These are phyloP conservation scores for Meripilus lineatus DNA, from an alignment of 1,284 basidiomycete genomes.

Conservation along the genomic window DNA sequence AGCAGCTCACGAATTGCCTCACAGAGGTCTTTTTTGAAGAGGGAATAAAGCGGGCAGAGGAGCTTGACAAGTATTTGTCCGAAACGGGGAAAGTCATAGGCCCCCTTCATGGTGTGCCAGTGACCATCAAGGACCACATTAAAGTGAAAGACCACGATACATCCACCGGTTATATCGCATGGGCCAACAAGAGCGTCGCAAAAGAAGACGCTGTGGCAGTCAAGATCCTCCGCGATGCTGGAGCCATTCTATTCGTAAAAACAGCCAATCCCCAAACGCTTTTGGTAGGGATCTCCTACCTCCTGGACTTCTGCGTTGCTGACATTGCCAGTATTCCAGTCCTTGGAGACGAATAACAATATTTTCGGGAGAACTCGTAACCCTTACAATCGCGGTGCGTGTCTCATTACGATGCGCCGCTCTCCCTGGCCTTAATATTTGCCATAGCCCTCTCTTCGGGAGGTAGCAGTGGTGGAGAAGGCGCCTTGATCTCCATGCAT, in stretches of 20 bases:
- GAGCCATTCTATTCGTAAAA: conserved; percentile 54
- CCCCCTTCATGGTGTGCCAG: conserved; percentile 56
- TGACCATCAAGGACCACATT: conserved; percentile 54
- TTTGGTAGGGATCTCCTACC: conserved; percentile 30
- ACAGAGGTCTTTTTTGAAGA: conserved; percentile 53
- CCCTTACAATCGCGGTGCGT: conserved; percentile 44
- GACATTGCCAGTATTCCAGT: no score
- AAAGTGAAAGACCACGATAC: conserved; percentile 43
- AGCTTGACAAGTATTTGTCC: conserved; percentile 44
- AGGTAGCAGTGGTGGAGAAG: conserved; percentile 63
- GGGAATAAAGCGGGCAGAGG: conserved; percentile 43
- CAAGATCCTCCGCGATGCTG: conserved; percentile 42
- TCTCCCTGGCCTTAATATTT: conserved; percentile 9
- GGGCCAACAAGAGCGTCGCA: conserved; percentile 40
- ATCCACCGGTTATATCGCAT: conserved; percentile 46
- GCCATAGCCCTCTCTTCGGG: conserved; percentile 40
- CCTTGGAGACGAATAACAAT: conserved; percentile 46
- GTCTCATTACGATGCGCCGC: background rate
- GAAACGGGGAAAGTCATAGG: conserved; percentile 46
- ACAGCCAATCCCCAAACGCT: conserved; percentile 54
- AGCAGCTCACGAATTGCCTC: conserved; percentile 46
- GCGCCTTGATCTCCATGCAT: conserved; percentile 53
- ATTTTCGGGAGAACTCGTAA: conserved; percentile 50
- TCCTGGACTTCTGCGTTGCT: background rate
- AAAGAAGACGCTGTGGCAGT: conserved; percentile 42